Percentiles rank a stretch among this genome's conserved stretches.
phyloP scores from a whole-genome alignment of 148 eudicot species.

The Vaccinium macrocarpon region DNA sequence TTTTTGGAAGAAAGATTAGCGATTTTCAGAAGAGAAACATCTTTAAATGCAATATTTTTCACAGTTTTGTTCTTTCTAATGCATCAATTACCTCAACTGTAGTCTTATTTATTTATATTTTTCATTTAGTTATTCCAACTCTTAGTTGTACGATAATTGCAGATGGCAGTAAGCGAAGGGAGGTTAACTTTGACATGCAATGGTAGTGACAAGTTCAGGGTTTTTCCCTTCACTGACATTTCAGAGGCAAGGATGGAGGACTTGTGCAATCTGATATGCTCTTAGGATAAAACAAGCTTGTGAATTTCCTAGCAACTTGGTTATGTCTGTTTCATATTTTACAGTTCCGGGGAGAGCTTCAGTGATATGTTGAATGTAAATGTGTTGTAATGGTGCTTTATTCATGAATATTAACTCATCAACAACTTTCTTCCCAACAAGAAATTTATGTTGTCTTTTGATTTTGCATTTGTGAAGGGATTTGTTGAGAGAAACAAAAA shows the following conservation, averaged over 20 bases:
- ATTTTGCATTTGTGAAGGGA: not conserved
- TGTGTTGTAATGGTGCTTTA: not conserved
- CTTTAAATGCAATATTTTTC: not conserved
- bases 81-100: not conserved
- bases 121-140: no score
- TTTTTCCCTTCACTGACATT: constrained; percentile 45
- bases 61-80: not conserved
- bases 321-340: not conserved
- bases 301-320: not conserved
- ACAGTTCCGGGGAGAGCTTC: not conserved
- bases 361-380: not conserved
- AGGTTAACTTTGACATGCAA: constrained; percentile 51
- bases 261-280: constrained; percentile 61
- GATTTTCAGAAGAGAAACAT: not conserved
- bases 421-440: not conserved
- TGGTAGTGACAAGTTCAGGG: constrained; percentile 53
- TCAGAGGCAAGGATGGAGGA: constrained; percentile 54
- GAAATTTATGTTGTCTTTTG: not conserved
- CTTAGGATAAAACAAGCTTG: constrained; percentile 23
- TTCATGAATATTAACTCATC: not conserved
- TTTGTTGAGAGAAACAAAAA: not conserved
- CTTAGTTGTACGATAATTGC: constrained; percentile 12
- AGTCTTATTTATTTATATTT: not conserved
- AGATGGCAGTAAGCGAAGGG: constrained; percentile 47
- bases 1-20: not conserved